Percentiles rank a stretch among this genome's conserved stretches.
phyloP scores from a whole-genome alignment of 495 filamentous ascomycete species.

The Daldinia concentrica region DNA sequence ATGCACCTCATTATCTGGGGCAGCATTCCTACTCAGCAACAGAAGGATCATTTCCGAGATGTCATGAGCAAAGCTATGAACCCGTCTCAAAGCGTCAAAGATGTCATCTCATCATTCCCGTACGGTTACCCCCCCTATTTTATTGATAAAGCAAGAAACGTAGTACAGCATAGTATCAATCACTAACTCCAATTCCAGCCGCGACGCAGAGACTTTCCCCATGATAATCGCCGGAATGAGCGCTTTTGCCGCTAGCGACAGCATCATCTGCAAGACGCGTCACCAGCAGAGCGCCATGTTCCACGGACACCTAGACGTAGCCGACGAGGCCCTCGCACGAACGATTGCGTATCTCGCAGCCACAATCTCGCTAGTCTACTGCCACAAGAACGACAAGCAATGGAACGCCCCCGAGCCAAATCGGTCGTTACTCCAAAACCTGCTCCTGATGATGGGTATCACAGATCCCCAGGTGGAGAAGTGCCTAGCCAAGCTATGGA shows the following conservation, averaged over 20 bases:
- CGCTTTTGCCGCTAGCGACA: slow-evolving; percentile 47
- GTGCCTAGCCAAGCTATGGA: slow-evolving; percentile 55
- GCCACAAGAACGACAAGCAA: slow-evolving; percentile 56
- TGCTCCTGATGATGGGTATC: slow-evolving; percentile 47
- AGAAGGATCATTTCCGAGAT: slow-evolving; percentile 50
- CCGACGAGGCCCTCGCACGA: slow-evolving; percentile 55
- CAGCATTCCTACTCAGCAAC: slow-evolving; percentile 49
- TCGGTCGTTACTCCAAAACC: slow-evolving; percentile 34
- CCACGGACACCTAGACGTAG: slow-evolving; percentile 47
- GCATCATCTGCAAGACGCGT: slow-evolving; percentile 49
- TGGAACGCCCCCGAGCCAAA: slow-evolving; percentile 50
- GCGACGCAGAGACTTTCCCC: slow-evolving; percentile 34
- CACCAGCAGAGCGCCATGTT: slow-evolving; percentile 53
- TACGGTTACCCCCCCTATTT: slow-evolving; percentile 17
- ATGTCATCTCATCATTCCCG: slow-evolving; percentile 49
- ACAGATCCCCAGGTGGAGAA: slow-evolving; percentile 44
- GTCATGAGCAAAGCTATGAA: slow-evolving; percentile 51
- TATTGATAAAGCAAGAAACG: background rate
- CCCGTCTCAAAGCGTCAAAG: slow-evolving; percentile 47
- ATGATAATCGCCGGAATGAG: slow-evolving; percentile 51
- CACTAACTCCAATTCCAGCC: slow-evolving; percentile 28
- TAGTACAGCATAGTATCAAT: background rate
- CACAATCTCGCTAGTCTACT: slow-evolving; percentile 49
- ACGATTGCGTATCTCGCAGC: slow-evolving; percentile 53
- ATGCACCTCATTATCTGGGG: slow-evolving; percentile 60